Conservation (phyloP, 2,329 filamentous ascomycete species). For the Neocatenulostroma microsporum region DNA sequence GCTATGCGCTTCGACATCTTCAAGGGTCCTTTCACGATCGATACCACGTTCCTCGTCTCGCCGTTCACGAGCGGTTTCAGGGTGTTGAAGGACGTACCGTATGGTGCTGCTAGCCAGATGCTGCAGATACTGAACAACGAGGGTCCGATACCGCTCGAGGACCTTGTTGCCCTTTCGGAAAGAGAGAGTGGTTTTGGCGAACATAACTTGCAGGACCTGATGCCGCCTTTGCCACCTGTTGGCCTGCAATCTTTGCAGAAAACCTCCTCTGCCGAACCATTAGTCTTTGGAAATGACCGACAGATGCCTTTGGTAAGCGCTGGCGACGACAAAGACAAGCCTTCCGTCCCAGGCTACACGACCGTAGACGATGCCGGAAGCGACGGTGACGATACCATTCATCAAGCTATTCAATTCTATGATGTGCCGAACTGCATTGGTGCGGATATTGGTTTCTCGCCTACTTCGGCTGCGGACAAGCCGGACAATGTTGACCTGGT, state of each 20-base stretch:
- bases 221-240: constrained; percentile 7
- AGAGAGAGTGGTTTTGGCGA: constrained; percentile 9
- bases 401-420: constrained; percentile 67
- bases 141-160: constrained; percentile 40
- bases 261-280: constrained; percentile 1
- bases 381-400: constrained; percentile 87
- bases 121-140: constrained; percentile 52
- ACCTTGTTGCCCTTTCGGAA: constrained; percentile 17
- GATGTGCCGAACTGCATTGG: constrained; percentile 77
- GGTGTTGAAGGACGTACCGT: constrained; percentile 74
- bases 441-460: constrained; percentile 55
- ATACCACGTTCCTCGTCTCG: constrained; percentile 77
- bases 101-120: constrained; percentile 63
- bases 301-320: constrained; percentile 9
- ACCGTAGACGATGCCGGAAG: constrained; percentile 74
- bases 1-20: constrained; percentile 94
- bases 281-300: constrained; percentile 3
- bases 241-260: not conserved
- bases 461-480: constrained; percentile 30
- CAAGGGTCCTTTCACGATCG: constrained; percentile 80
- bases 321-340: constrained; percentile 13
- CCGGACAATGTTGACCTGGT: constrained; percentile 77
- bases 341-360: constrained; percentile 67
- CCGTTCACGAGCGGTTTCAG: constrained; percentile 77
- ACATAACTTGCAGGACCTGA: constrained; percentile 4